Conservation (phyloP, 176 grass and related monocot species). For the Eragrostis curvula region DNA sequence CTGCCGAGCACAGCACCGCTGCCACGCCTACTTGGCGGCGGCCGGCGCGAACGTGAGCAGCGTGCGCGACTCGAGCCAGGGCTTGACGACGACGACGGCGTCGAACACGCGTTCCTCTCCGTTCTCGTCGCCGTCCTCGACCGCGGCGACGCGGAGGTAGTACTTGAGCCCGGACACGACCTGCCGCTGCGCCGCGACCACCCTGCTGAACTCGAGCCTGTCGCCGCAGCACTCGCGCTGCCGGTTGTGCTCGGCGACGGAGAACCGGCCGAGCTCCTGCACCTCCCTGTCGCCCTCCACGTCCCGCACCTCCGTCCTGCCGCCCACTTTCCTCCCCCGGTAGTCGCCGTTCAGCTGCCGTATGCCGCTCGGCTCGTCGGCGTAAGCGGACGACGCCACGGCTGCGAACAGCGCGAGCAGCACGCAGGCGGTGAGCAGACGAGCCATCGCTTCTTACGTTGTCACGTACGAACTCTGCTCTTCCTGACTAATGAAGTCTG, state of each 20-base stretch:
- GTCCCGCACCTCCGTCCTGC: constrained; percentile 57
- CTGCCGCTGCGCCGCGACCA: constrained; percentile 78
- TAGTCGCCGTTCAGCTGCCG: not conserved
- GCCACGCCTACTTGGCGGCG: not conserved
- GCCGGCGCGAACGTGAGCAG: constrained; percentile 71
- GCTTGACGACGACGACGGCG: constrained; percentile 74
- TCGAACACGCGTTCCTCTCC: constrained; percentile 53
- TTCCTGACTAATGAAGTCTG: not conserved
- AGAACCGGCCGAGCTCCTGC: constrained; percentile 83
- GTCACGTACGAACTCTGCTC: not conserved
- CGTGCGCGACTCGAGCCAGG: constrained; percentile 64
- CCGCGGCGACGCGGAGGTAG: constrained; percentile 68
- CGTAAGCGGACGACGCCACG: not conserved
- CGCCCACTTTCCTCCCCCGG: constrained; percentile 69
- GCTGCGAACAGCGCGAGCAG: constrained; percentile 40
- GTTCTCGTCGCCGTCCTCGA: constrained; percentile 18
- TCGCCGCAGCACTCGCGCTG: not conserved
- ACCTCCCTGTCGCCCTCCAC: constrained; percentile 73
- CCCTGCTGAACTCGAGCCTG: constrained; percentile 60
- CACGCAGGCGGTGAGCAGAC: not conserved
- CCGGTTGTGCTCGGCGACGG: constrained; percentile 78
- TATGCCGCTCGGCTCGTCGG: not conserved
- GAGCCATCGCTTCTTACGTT: not conserved
- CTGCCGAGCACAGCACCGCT: too few species aligned
- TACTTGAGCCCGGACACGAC: constrained; percentile 95